A percentile compares a stretch with the other conserved stretches of the same genome.
These are phyloP conservation scores for Podospora australis DNA, from an alignment of 495 filamentous ascomycete genomes.

Conservation along the genomic window DNA sequence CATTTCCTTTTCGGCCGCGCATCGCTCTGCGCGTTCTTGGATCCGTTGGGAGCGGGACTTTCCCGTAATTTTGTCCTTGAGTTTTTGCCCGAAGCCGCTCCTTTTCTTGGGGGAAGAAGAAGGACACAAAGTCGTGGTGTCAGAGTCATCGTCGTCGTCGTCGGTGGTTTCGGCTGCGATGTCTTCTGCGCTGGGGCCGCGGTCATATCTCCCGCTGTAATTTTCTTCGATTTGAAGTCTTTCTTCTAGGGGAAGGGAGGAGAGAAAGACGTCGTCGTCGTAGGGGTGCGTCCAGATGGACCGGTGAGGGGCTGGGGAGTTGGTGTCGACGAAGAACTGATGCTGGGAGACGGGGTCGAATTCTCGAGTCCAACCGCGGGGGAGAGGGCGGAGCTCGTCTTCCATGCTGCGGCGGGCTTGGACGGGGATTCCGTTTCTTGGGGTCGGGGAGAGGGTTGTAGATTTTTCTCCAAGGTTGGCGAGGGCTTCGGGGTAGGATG, in stretches of 20 bases:
- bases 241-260: slow-evolving; percentile 7
- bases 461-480: slow-evolving; percentile 1
- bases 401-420: slow-evolving; percentile 26
- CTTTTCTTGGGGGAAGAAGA: neutral
- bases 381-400: slow-evolving; percentile 26
- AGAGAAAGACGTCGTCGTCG: slow-evolving; percentile 22
- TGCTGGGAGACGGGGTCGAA: slow-evolving; percentile 24
- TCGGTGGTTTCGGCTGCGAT: slow-evolving; percentile 14
- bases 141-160: slow-evolving; percentile 7
- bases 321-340: slow-evolving; percentile 31
- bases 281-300: slow-evolving; percentile 30
- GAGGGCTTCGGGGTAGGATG: slow-evolving; percentile 6
- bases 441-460: slow-evolving; percentile 1
- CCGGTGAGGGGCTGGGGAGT: slow-evolving; percentile 11
- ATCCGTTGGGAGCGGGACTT: slow-evolving; percentile 21
- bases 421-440: slow-evolving; percentile 22
- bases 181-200: slow-evolving; percentile 2
- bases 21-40: slow-evolving; percentile 6
- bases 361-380: slow-evolving; percentile 23
- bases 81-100: slow-evolving; percentile 8
- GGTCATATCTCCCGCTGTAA: neutral
- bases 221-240: slow-evolving; percentile 3
- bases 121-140: neutral
- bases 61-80: slow-evolving; percentile 25
- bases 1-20: slow-evolving; percentile 14